Percentiles rank a stretch among this genome's conserved stretches.
Evolutionary conservation across 768 basidiomycete species (phyloP).

Genomic region (Epithele typhae): DNA sequence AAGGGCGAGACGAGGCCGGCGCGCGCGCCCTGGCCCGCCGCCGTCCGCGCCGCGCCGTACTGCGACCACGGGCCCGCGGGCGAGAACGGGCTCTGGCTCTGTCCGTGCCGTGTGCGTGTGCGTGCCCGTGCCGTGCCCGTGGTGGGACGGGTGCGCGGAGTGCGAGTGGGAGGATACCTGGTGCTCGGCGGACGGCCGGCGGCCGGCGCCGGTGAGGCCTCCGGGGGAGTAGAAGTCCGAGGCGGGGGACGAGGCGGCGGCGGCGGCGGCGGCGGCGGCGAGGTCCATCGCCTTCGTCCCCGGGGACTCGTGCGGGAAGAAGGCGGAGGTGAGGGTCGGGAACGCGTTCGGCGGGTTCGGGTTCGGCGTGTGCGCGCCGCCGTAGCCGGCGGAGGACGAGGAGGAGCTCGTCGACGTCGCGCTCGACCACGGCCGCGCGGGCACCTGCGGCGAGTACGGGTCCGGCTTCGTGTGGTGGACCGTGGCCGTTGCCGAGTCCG

Average conservation of each 20-base stretch:
- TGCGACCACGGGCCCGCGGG: neutral
- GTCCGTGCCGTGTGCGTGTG: neutral
- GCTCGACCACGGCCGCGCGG: slow-evolving; percentile 22
- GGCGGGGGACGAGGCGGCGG: slow-evolving; percentile 24
- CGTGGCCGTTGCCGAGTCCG: neutral
- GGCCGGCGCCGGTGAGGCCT: slow-evolving; percentile 18
- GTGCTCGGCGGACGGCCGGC: too few species aligned
- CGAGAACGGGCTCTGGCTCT: neutral
- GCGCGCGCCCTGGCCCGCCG: too few species aligned
- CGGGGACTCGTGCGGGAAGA: slow-evolving; percentile 41
- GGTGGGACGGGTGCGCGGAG: slow-evolving; percentile 11
- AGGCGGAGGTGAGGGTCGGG: slow-evolving; percentile 55
- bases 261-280: slow-evolving; percentile 29
- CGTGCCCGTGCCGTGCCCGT: neutral
- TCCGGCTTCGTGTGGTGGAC: neutral
- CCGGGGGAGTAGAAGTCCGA: slow-evolving; percentile 23
- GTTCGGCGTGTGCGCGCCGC: neutral
- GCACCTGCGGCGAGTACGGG: slow-evolving; percentile 20
- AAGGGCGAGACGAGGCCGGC: slow-evolving; percentile 1
- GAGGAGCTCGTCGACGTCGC: slow-evolving; percentile 19
- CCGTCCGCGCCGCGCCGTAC: too few species aligned
- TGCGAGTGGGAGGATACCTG: too few species aligned
- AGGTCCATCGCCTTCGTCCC: slow-evolving; percentile 30
- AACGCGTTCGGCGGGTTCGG: slow-evolving; percentile 24
- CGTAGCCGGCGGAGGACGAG: slow-evolving; percentile 4